Conservation (phyloP, 352 stramenopile genomes). For the Blastocystis sp. region DNA sequence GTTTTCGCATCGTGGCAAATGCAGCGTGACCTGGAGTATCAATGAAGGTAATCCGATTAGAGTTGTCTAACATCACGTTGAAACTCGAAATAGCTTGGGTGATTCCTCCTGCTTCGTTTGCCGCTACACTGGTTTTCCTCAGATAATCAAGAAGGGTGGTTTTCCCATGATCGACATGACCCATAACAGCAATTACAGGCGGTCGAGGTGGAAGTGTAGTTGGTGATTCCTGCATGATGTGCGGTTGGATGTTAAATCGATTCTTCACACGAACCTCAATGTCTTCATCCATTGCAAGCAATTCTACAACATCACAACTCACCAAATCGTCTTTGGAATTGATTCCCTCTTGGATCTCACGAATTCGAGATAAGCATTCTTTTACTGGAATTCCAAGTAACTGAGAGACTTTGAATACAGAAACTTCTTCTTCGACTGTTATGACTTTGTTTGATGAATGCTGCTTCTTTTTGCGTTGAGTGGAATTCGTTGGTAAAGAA, state of each 20-base stretch:
- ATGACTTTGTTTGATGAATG: conserved; percentile 7
- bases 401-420: conserved; percentile 6
- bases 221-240: not conserved
- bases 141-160: conserved; percentile 98
- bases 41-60: conserved; percentile 88
- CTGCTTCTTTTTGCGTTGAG: not conserved
- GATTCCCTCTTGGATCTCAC: not conserved
- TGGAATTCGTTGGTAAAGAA: not conserved
- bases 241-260: conserved; percentile 61
- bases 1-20: conserved; percentile 96
- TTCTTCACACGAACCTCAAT: conserved; percentile 25
- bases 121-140: conserved; percentile 80
- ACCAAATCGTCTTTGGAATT: conserved; percentile 44
- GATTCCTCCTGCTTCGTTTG: conserved; percentile 92
- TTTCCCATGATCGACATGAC: conserved; percentile 99
- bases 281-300: conserved; percentile 63
- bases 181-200: conserved; percentile 98
- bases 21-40: conserved; percentile 98
- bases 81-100: conserved; percentile 97
- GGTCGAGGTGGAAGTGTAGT: conserved; percentile 75
- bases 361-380: conserved; percentile 13
- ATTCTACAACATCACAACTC: conserved; percentile 16
- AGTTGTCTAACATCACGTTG: conserved; percentile 82
- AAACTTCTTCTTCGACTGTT: not conserved
- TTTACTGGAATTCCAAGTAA: conserved; percentile 24